Evolutionary conservation across 2,329 filamentous ascomycete genomes (phyloP).

Genomic region (Fusarium sp.): DNA sequence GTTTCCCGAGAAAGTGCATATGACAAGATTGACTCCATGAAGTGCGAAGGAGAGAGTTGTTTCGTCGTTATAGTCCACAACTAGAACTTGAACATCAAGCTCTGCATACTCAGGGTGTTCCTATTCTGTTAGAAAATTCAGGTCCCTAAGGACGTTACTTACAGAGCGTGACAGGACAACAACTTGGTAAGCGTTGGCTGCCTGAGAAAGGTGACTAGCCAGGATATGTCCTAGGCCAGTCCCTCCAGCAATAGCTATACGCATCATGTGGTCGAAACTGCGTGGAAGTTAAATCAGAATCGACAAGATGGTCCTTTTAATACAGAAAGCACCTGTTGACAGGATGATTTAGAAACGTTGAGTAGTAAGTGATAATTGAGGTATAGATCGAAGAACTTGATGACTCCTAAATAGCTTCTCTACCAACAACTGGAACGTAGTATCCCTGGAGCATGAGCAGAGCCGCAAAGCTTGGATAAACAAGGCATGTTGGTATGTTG

Average conservation of each 20-base stretch:
- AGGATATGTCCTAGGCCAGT: slow-evolving; percentile 60
- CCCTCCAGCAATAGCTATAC: slow-evolving; percentile 62
- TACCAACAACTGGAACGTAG: slow-evolving; percentile 11
- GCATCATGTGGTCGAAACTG: slow-evolving; percentile 55
- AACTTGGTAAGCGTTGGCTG: slow-evolving; percentile 71
- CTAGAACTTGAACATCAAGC: slow-evolving; percentile 73
- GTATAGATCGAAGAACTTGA: slow-evolving; percentile 19
- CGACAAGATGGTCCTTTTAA: background rate
- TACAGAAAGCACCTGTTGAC: background rate
- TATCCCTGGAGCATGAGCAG: slow-evolving; percentile 24
- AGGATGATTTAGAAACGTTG: background rate
- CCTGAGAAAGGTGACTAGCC: slow-evolving; percentile 67
- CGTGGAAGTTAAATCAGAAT: background rate
- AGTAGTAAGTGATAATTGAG: slow-evolving; percentile 26
- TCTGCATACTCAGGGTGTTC: slow-evolving; percentile 65
- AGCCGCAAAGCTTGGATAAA: slow-evolving; percentile 37
- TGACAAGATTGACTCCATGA: slow-evolving; percentile 78
- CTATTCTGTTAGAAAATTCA: slow-evolving; percentile 53
- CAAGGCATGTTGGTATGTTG: slow-evolving; percentile 11
- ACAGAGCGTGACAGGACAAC: slow-evolving; percentile 74
- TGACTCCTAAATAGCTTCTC: slow-evolving; percentile 40
- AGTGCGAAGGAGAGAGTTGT: slow-evolving; percentile 72
- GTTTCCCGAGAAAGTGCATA: slow-evolving; percentile 76
- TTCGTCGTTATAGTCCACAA: slow-evolving; percentile 74
- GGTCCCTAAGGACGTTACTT: slow-evolving; percentile 9